Evolutionary conservation across 148 eudicot species (phyloP), one percentile per base, ranked within the genome.

Genomic region (Spergularia marina): DNA sequence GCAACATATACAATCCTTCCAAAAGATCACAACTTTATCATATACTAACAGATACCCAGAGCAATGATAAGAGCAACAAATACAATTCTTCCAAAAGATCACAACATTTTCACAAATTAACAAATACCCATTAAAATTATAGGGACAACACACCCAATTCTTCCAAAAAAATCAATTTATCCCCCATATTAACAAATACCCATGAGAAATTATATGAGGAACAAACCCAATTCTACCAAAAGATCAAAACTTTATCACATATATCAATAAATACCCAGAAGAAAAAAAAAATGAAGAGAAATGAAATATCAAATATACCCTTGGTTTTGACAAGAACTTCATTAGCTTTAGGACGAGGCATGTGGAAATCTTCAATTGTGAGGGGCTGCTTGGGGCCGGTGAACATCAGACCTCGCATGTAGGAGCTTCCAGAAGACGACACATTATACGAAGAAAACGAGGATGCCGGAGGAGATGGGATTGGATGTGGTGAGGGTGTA

Each of bases 261-360:
- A 16, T 54, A 39, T 21, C 25, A 49, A 6, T 9, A 44, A 39
- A 62, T 40, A 52, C 39, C 52, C 12, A 53, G 59, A 61, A 15
- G 9, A 39, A 14, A 39, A 7, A 68, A 39, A 17, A 65, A 10
- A 9, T 0, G 65, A 5, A 66, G 9, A 51, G 1, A 30, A 30
- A 30, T 30, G 36, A 30, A 30, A 30, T 30, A 8, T 36, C 8
- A 60, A 62, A 12, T 23, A 44, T 82, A 96, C 99, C 99, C 78
- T 92, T 96, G 18, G 94, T 96, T 85, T 87, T 96, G 86, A 96
- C 78, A 59, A 96, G 95, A 78, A 96, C 30, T 85, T 96, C 99
- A 75, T 87, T 87, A 74, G 91, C 97, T 81, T 92, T 96, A 62
- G 99, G 98, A 62, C 91, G 89, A 76, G 99, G 99, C 89, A 96